Evolutionary conservation across 768 basidiomycete species (phyloP), one percentile per base, ranked within the genome.

Genomic region (Austroboletus festivus): DNA sequence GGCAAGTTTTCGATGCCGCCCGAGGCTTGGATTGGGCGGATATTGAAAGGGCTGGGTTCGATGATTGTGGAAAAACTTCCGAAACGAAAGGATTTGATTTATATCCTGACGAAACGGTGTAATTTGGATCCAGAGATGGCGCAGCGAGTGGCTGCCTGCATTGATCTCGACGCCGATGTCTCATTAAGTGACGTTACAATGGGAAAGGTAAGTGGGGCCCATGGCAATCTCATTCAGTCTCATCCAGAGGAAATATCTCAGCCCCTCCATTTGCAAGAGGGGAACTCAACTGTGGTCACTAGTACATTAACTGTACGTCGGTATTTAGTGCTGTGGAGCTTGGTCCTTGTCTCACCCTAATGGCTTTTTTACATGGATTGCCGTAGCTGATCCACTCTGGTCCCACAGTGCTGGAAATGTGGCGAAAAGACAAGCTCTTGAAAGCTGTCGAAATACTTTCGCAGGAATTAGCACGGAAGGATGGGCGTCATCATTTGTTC

Each of bases 1-100:
- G 63, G 63, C 43, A 64, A 65, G 48, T 64, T 64, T 18, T 56
- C 56, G 50, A 64, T 64, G 62, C 62, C 62, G 23, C 50, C 61
- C 4, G 65, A 61, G 37, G 55, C 50, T 4, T 63, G 63, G 58
- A 57, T 68, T 20, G 61, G 53, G 2, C 57, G 51, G 5, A 51
- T 64, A 2, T 21, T 65, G 13, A 65, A 53, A 11, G 65, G 54
- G 1, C 34, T 67, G 43, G 48, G 42, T 34, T 54, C 63, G 10
- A 9, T 64, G 26, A 42, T 50, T 6, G 53, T 55, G 30, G 62
- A 54, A 43, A 47, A 45, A 18, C 42, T 51, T 33, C 54, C 60
- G 31, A 64, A 28, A 33, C 56, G 52, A 1, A 68, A 59, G 43
- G 61, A 68, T 18, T 16, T 66, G 28, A 39, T 57, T 18, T 45